phyloP scores from a whole-genome alignment of 2,329 filamentous ascomycete genomes.

The Venturia effusa region DNA sequence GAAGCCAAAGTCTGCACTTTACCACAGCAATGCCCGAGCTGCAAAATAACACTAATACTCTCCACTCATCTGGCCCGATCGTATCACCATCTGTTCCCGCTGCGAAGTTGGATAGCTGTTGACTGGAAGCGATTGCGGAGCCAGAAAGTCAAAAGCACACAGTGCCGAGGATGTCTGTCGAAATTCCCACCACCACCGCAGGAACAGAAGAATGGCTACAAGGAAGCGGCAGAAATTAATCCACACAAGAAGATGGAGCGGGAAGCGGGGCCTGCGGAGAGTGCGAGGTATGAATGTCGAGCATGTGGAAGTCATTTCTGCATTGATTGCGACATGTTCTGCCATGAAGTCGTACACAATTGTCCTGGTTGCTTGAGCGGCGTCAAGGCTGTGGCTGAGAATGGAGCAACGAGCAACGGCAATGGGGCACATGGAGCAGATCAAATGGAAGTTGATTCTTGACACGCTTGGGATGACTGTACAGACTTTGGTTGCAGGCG shows the following conservation, averaged over 20 bases:
- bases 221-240: conserved; percentile 20
- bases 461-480: not conserved
- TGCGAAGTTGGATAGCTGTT: conserved; percentile 85
- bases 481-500: not conserved
- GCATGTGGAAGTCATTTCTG: conserved; percentile 89
- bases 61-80: conserved; percentile 89
- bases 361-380: conserved; percentile 72
- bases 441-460: not conserved
- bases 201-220: conserved; percentile 8
- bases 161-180: conserved; percentile 70
- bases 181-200: conserved; percentile 51
- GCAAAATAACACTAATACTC: conserved; percentile 82
- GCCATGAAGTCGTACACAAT: conserved; percentile 89
- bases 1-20: conserved; percentile 79
- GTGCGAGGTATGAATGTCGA: conserved; percentile 81
- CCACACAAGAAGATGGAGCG: conserved; percentile 20
- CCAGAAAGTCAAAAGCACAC: conserved; percentile 25
- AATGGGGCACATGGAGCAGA: not conserved
- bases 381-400: not conserved
- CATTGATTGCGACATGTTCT: conserved; percentile 94
- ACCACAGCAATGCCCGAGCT: conserved; percentile 83
- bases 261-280: conserved; percentile 61
- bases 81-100: conserved; percentile 84
- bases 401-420: not conserved
- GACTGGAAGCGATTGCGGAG: conserved; percentile 60